These are phyloP conservation scores for Phytophthora meadii DNA, from an alignment of 352 stramenopile genomes.

Conservation along the genomic window DNA sequence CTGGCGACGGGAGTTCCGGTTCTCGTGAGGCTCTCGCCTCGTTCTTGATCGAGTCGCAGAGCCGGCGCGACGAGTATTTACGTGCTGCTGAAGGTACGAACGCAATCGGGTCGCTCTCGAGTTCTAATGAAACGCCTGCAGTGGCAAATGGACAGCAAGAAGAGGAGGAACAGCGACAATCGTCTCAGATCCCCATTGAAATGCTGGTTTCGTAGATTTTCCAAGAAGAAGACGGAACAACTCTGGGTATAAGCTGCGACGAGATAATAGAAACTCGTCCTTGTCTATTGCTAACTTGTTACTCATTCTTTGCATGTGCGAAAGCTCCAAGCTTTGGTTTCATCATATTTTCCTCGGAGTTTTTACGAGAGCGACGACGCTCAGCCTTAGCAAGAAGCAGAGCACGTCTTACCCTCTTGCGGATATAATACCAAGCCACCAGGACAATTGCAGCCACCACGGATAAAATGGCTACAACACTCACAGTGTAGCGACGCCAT, in stretches of 20 bases:
- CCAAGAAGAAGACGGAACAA: slow-evolving; percentile 15
- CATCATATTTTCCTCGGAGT: slow-evolving; percentile 58
- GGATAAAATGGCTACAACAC: slow-evolving; percentile 74
- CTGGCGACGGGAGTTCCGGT: slow-evolving; percentile 7
- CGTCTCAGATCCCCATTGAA: slow-evolving; percentile 65
- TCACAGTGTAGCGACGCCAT: slow-evolving; percentile 86
- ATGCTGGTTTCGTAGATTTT: slow-evolving; percentile 74
- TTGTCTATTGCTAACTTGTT: slow-evolving; percentile 28
- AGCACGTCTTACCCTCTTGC: slow-evolving; percentile 76
- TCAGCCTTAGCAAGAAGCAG: slow-evolving; percentile 93
- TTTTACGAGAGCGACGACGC: slow-evolving; percentile 82
- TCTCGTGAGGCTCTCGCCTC: slow-evolving; percentile 28
- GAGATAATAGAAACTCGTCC: slow-evolving; percentile 28
- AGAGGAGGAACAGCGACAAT: slow-evolving; percentile 22
- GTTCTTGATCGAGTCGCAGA: slow-evolving; percentile 46
- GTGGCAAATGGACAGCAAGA: slow-evolving; percentile 13
- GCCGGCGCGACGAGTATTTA: slow-evolving; percentile 56
- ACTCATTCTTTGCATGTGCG: slow-evolving; percentile 66
- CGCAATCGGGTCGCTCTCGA: slow-evolving; percentile 21
- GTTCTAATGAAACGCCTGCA: neutral
- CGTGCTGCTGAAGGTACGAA: slow-evolving; percentile 37
- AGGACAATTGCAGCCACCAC: slow-evolving; percentile 71
- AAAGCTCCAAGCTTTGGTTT: slow-evolving; percentile 66
- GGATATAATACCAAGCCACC: slow-evolving; percentile 88
- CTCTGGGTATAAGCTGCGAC: slow-evolving; percentile 3